Percentiles rank a stretch among this genome's conserved stretches.
These are phyloP conservation scores for Penicillium lividum DNA, from an alignment of 495 filamentous ascomycete species.

Conservation along the genomic window DNA sequence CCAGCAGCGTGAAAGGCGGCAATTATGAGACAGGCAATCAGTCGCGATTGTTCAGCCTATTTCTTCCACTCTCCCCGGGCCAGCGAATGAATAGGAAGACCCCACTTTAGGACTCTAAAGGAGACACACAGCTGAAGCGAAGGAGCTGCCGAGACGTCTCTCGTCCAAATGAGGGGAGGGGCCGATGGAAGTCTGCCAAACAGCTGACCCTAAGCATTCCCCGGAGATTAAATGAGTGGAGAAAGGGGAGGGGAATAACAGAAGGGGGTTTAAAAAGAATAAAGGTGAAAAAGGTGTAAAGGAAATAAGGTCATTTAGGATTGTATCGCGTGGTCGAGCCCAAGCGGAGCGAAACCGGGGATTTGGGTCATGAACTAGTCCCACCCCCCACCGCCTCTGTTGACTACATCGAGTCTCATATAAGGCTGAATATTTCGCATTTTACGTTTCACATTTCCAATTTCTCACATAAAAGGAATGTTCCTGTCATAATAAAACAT, in stretches of 20 bases:
- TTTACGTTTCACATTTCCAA: neutral
- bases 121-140: neutral
- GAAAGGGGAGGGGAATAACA: neutral
- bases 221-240: conserved; percentile 2
- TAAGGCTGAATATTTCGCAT: neutral
- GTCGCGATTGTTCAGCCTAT: neutral
- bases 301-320: neutral
- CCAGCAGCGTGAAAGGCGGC: neutral
- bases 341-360: neutral
- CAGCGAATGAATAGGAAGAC: neutral
- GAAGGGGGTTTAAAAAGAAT: neutral
- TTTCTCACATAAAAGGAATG: neutral
- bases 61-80: neutral
- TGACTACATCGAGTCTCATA: neutral
- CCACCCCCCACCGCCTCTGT: neutral
- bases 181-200: conserved; percentile 16
- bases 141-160: conserved; percentile 1
- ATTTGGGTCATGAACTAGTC: neutral
- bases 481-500: neutral
- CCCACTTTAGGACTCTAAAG: neutral
- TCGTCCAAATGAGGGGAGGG: conserved; percentile 20
- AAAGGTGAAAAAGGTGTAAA: neutral
- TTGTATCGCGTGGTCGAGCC: neutral
- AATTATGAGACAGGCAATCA: neutral
- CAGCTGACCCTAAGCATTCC: conserved; percentile 12